These are phyloP conservation scores for Russula sp. DNA, from an alignment of 768 basidiomycete genomes.

Conservation along the genomic window DNA sequence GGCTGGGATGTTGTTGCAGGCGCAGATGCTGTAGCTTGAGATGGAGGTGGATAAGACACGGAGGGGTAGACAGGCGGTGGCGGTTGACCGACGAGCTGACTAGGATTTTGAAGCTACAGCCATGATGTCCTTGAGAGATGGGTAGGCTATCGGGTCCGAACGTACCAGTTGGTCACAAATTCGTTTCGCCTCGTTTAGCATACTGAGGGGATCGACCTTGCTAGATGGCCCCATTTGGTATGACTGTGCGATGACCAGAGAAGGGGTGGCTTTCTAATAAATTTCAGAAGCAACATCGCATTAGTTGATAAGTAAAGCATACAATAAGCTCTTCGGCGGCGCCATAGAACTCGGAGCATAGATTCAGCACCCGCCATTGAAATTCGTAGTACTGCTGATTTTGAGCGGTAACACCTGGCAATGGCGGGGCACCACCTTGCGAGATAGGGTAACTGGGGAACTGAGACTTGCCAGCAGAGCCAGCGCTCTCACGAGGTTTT, in stretches of 20 bases:
- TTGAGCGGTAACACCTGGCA: slow-evolving; percentile 45
- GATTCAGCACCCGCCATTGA: slow-evolving; percentile 75
- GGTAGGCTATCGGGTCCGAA: slow-evolving; percentile 6
- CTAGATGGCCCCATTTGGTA: slow-evolving; percentile 64
- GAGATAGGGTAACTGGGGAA: slow-evolving; percentile 20
- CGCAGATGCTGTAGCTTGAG: slow-evolving; percentile 25
- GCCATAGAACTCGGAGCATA: slow-evolving; percentile 81
- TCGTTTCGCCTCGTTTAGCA: slow-evolving; percentile 71
- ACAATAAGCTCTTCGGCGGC: slow-evolving; percentile 81
- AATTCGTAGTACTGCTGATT: slow-evolving; percentile 81
- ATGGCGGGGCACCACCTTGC: slow-evolving; percentile 25
- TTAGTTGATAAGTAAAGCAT: slow-evolving; percentile 29
- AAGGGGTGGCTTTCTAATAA: slow-evolving; percentile 47
- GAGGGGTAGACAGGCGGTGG: slow-evolving; percentile 52
- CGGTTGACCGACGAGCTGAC: slow-evolving; percentile 57
- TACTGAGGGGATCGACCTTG: slow-evolving; percentile 65
- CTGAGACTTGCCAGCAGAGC: slow-evolving; percentile 37
- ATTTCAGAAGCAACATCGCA: slow-evolving; percentile 8
- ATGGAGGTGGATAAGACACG: slow-evolving; percentile 25
- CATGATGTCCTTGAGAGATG: slow-evolving; percentile 14
- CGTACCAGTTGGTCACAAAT: slow-evolving; percentile 70
- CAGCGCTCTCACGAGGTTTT: slow-evolving; percentile 37
- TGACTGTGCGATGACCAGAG: slow-evolving; percentile 71
- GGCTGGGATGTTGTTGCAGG: slow-evolving; percentile 31
- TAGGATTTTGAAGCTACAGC: slow-evolving; percentile 63